These are phyloP conservation scores for Pilobolus umbonatus DNA, from an alignment of 192 early-diverging fungal species.

Conservation along the genomic window DNA sequence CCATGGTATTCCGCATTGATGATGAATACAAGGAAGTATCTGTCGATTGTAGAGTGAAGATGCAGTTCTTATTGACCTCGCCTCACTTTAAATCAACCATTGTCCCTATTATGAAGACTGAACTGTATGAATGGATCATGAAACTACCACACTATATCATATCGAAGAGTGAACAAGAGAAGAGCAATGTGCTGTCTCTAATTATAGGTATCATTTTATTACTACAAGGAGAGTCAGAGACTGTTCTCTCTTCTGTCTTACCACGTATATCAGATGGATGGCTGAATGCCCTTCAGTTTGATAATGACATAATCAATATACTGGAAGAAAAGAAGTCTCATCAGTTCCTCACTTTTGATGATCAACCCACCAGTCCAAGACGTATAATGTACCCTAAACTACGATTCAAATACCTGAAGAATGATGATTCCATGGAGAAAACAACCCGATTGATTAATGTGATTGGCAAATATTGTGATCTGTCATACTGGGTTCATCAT, in stretches of 20 bases:
- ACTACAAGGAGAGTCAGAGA: constrained; percentile 25
- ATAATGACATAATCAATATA: constrained; percentile 23
- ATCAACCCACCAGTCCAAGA: not conserved
- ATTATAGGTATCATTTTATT: constrained; percentile 30
- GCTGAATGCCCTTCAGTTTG: constrained; percentile 35
- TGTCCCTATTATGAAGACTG: constrained; percentile 35
- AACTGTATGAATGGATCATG: constrained; percentile 26
- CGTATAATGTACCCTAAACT: constrained; percentile 25
- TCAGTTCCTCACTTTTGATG: constrained; percentile 11
- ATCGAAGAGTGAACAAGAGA: constrained; percentile 27
- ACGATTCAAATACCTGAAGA: constrained; percentile 30
- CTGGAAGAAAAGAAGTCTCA: constrained; percentile 24
- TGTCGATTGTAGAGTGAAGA: constrained; percentile 1
- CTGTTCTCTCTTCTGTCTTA: constrained; percentile 24
- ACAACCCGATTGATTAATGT: constrained; percentile 24
- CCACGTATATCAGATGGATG: constrained; percentile 31
- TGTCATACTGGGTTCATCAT: constrained; percentile 26
- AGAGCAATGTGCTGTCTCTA: constrained; percentile 28
- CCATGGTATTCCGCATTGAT: constrained; percentile 34
- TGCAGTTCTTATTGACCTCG: constrained; percentile 10
- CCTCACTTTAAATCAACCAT: constrained; percentile 14
- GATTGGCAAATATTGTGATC: constrained; percentile 25
- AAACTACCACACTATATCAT: constrained; percentile 33
- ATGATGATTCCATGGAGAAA: constrained; percentile 9
- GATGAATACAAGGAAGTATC: constrained; percentile 35